Conservation (phyloP, 495 filamentous ascomycete genomes). For the Penicillium lividum region DNA sequence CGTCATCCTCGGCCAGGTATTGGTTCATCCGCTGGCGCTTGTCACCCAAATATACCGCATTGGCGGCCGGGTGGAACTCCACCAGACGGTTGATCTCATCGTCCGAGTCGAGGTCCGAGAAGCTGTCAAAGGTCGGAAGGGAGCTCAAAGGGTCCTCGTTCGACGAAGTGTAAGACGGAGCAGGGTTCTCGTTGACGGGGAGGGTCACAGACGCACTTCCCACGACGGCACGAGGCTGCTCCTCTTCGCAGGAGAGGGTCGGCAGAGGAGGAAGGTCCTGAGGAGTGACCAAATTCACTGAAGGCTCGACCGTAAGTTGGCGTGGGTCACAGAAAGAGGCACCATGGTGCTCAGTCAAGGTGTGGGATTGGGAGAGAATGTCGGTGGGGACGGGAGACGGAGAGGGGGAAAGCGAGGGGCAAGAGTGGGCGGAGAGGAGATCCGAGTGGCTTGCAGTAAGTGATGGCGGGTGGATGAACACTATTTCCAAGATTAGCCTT, state of each 20-base stretch:
- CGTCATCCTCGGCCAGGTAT: conserved; percentile 69
- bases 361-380: conserved; percentile 64
- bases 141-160: conserved; percentile 55
- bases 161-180: conserved; percentile 49
- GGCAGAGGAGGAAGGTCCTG: conserved; percentile 70
- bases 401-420: conserved; percentile 80
- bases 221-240: conserved; percentile 75
- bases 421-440: conserved; percentile 69
- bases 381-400: conserved; percentile 70
- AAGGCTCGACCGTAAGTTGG: conserved; percentile 77
- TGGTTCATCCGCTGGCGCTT: conserved; percentile 78
- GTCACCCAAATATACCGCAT: conserved; percentile 64
- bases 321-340: conserved; percentile 89
- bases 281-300: conserved; percentile 49
- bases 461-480: conserved; percentile 79
- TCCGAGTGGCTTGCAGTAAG: conserved; percentile 67
- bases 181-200: conserved; percentile 50
- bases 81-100: conserved; percentile 84
- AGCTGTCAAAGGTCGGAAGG: conserved; percentile 77
- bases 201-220: conserved; percentile 63
- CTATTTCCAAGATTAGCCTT: conserved; percentile 45
- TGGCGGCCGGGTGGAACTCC: conserved; percentile 60
- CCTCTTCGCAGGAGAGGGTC: conserved; percentile 68
- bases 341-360: conserved; percentile 35
- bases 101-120: conserved; percentile 90